Base-by-base conservation (phyloP, 805 yeast genomes). In the Tetrapisispora phaffii region DNA sequence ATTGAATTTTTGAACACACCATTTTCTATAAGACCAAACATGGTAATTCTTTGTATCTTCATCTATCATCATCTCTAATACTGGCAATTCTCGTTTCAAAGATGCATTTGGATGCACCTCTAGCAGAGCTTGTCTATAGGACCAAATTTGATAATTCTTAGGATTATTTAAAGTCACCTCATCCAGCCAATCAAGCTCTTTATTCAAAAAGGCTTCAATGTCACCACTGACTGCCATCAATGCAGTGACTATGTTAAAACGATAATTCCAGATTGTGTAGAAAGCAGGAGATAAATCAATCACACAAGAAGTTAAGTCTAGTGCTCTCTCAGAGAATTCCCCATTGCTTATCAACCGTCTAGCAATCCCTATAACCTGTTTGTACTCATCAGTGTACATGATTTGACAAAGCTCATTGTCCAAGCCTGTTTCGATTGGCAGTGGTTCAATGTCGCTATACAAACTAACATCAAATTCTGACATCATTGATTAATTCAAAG, bases 71-170 rank as follows among this genome's bases (percentile, higher is more conserved):
- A 73, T 65, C 34, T 73, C 73, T 35, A 84, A 68, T 20, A 87
- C 71, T 2, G 85, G 82, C 42, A 71, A 70, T 58, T 93, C 97
- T 32, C 80, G 67, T 35, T 64, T 68, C 24, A 61, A 50, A 15
- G 37, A 34, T 9, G 64, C 60, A 1, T 48, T 56, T 1, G 63
- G 59, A 34, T 64, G 57, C 46, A 60, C 45, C 35, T 71, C 71
- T 44, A 83, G 65, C 8, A 90, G 59, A 29, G 79, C 67, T 56
- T 83, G 89, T 46, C 97, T 75, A 58, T 90, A 89, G 55, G 89
- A 85, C 97, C 97, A 93, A n/a, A 90, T 82, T 63, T 93, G 98
- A 65, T 93, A 93, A 68, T 89, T 90, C 62, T 93, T 93, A 34
- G 89, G 83, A 60, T 84, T 82, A 12, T 74, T 79, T 41, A 83